Base-by-base conservation (phyloP, 164 flowering plant species). In the Santalum album region DNA sequence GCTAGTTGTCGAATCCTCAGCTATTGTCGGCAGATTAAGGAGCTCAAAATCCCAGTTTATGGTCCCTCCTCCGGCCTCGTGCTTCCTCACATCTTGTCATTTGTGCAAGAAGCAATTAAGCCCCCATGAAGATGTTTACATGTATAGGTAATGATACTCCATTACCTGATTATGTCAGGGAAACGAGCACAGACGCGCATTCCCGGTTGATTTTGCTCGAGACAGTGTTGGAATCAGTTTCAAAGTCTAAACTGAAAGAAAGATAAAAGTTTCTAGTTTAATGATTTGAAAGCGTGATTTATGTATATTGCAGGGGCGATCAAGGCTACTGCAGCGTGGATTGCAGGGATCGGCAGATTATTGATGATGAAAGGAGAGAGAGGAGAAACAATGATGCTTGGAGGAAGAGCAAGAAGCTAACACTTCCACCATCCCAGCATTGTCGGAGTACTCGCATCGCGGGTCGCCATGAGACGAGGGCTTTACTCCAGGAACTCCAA, bases 131-230 rank as follows among this genome's bases (percentile, higher is more conserved):
- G 84, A 82, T 25, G 59, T 82, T 2, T 79, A 77, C 71, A 82
- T 82, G 82, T 82, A 82, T 76, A 82, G 82, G 87, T 81, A n/a
- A n/a, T 67, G 45, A 7, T 42, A 42, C 7, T 17, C 2, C n/a
- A 10, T 4, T 12, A 1, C 5, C 3, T 17, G 4, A 17, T 42
- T 17, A 17, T 6, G 5, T 18, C 1, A 17, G 7, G 21, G 45
- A 38, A 15, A 12, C 16, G 17, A 6, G 36, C 5, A 32, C 35
- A 32, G 5, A 32, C 11, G 35, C 5, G 35, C 35, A 5, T 5
- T 5, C 11, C 5, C 12, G 36, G 12, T 12, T 6, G 7, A 32
- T 32, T 32, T 32, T 6, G 7, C 36, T 6, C 4, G 14, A 38
- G 17, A 38, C 17, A 3, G 17, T 0, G 42, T 0, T 2, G 42